A percentile compares a stretch with the other conserved stretches of the same genome.
Evolutionary conservation across 2,329 filamentous ascomycete genomes (phyloP).

Genomic region (Fusarium cicatricum): DNA sequence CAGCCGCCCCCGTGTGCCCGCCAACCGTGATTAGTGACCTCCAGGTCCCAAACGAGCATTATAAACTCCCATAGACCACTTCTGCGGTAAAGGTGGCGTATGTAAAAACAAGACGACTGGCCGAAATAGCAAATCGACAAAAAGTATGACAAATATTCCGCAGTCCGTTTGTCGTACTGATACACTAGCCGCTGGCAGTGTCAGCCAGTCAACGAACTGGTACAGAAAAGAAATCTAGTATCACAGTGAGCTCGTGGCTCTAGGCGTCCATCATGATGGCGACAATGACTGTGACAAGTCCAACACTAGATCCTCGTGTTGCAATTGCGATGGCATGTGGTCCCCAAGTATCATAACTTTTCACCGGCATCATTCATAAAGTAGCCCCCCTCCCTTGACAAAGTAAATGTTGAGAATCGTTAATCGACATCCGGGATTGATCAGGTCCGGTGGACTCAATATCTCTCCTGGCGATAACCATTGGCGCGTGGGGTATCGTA

Average conservation of each 20-base stretch:
- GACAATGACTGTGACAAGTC: conserved; percentile 12
- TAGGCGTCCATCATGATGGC: conserved; percentile 9
- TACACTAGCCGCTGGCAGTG: conserved; percentile 21
- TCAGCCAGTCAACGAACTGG: conserved; percentile 18
- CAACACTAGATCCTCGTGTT: conserved; percentile 15
- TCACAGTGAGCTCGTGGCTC: conserved; percentile 27
- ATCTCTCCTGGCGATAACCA: conserved; percentile 56
- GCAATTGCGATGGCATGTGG: conserved; percentile 21
- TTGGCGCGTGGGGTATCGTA: conserved; percentile 62
- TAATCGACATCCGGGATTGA: background rate
- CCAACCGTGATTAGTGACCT: conserved; percentile 34
- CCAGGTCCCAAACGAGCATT: conserved; percentile 25
- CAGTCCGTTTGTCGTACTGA: conserved; percentile 26
- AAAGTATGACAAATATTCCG: conserved; percentile 10
- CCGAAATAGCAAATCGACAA: conserved; percentile 12
- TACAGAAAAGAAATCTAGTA: conserved; percentile 33
- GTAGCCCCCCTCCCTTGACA: conserved; percentile 9
- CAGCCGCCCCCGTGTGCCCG: conserved; percentile 18
- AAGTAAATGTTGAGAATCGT: conserved; percentile 21
- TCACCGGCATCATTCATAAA: conserved; percentile 41
- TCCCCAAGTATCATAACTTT: conserved; percentile 38
- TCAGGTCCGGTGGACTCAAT: conserved; percentile 32
- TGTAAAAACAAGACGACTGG: conserved; percentile 25
- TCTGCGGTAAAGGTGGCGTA: conserved; percentile 9
- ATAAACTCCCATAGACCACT: conserved; percentile 27